These are phyloP conservation scores for Citrus hindsii DNA, from an alignment of 345 rosid species.

Conservation along the genomic window DNA sequence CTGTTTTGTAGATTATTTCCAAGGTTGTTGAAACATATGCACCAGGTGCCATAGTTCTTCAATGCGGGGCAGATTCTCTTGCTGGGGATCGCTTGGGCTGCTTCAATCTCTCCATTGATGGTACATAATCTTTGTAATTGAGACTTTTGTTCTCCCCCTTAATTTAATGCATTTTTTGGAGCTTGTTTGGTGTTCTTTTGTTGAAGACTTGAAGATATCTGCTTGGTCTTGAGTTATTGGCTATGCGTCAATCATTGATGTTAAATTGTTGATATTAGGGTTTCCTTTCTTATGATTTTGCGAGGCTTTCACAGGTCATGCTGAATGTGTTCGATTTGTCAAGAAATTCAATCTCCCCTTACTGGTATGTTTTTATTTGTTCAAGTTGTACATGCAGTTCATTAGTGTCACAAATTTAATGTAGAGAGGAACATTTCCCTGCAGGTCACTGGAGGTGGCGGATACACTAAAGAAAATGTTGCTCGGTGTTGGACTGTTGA, in stretches of 20 bases:
- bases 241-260: neutral
- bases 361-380: conserved; percentile 49
- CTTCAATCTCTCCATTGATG: conserved; percentile 97
- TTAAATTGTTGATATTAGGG: neutral
- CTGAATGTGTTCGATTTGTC: conserved; percentile 92
- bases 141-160: conserved; percentile 10
- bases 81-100: conserved; percentile 98
- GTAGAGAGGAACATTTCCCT: neutral
- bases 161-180: conserved; percentile 3
- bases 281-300: neutral
- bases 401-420: neutral
- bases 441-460: conserved; percentile 99
- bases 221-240: conserved; percentile 10
- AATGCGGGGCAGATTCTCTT: conserved; percentile 98
- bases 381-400: conserved; percentile 3
- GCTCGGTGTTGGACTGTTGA: conserved; percentile 99
- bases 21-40: conserved; percentile 91
- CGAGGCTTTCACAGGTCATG: conserved; percentile 65
- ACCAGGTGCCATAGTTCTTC: conserved; percentile 95
- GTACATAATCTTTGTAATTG: conserved; percentile 61
- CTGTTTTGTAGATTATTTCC: conserved; percentile 54
- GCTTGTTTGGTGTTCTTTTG: neutral
- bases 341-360: conserved; percentile 91
- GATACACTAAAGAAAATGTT: conserved; percentile 96
- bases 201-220: neutral